Evolutionary conservation across 305 asterid species (phyloP), one percentile per base, ranked within the genome.

Genomic region (Nicotiana rustica): DNA sequence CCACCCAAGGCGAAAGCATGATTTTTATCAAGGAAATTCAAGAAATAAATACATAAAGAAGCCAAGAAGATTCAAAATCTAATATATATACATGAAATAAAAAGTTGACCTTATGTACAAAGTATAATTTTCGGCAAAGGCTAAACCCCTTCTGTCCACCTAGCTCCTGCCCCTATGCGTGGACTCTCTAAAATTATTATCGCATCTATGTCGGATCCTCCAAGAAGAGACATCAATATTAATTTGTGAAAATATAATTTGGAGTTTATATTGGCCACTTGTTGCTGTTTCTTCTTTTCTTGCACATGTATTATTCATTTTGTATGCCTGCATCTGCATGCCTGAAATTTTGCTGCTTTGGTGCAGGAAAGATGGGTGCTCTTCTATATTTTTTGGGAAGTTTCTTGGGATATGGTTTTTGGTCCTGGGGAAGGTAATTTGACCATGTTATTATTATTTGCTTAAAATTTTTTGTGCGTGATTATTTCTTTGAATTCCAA

Each of bases 261-360:
- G 12, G 12, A 8, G 52, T 8, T 44, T 44, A 49, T 49, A 49
- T 25, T 75, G 0, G 65, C 79, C 65, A 52, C 79, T 52, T 75
- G 79, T 21, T 75, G 47, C 1, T 75, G 10, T 25, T 75, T 75
- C 15, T 52, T 75, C 44, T 75, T 75, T 75, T 52, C 2, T 52
- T 75, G 64, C 80, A 75, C 79, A 75, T 49, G 47, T 25, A 52
- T 75, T 75, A 75, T 75, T 75, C 80, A 75, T 75, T 75, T 75
- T 75, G 80, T 75, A 52, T 75, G 65, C 79, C 65, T 75, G 79
- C 79, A 75, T 75, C 55, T 75, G 65, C 55, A 52, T 75, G 65
- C 80, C 65, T 75, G 80, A 75, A 52, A 14, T n/a, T 35, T 60
- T 78, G 82, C 70, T 61, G 67, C 57, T 78, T 59, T 57, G 18